Base-by-base conservation (phyloP, 768 basidiomycete species). In the Suillus tomentosus region DNA sequence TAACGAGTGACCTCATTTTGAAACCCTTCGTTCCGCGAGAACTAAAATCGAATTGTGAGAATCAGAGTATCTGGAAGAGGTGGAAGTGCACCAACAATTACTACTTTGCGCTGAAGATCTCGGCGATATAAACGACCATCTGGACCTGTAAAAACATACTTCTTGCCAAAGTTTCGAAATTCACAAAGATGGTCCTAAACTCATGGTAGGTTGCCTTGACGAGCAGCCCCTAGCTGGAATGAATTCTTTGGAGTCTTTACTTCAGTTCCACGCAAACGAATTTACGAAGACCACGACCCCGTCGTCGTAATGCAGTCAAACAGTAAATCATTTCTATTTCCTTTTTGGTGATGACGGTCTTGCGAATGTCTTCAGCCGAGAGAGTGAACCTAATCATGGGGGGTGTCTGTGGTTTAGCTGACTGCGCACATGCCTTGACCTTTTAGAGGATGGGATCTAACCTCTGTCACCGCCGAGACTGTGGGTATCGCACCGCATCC, bases 251-350 rank as follows among this genome's bases (percentile, higher is more conserved):
- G 31, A 31, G 64, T 2, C n/a, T 68, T 59, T 53, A 75, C 63
- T 19, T 72, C 72, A 15, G 64, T 50, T 2, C 71, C 77, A 6
- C 71, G 64, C 39, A 77, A 73, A 2, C 69, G 70, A 40, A 81
- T 66, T 36, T 65, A 73, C 0, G 77, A 71, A 17, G 68, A 68
- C 5, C 78, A 39, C 0, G 69, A 1, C n/a, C 68, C 72, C 74
- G 77, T 40, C 31, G 66, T 76, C 15, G 75, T 73, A 50, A 61
- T 69, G 9, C 69, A 62, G 55, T 50, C 22, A 11, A 60, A 61
- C 9, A 70, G 64, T 62, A 62, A 15, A 56, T n/a, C 5, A 62
- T 17, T 50, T 56, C 51, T 17, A 51, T 42, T 11, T 19, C 19
- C 45, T 34, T 19, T 19, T 54, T 27, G 60, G 60, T 64, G 48